A percentile compares a stretch with the other conserved stretches of the same genome.
Evolutionary conservation across 1,284 basidiomycete species (phyloP).

Genomic region (Sporisorium sorghi): DNA sequence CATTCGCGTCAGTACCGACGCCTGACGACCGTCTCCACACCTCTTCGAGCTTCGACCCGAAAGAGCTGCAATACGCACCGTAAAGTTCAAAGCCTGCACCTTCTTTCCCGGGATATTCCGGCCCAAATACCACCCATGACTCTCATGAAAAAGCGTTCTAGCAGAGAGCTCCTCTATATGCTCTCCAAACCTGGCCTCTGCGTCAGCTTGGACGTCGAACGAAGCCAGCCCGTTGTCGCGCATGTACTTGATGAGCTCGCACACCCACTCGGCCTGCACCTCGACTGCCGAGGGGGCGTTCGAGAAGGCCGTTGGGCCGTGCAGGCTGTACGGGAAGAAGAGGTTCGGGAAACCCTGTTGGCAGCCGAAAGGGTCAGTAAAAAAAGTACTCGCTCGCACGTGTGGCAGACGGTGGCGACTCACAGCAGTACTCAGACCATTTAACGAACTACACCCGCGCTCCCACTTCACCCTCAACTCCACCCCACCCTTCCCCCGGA

Average conservation of each 20-base stretch:
- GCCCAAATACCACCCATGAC: conserved; percentile 58
- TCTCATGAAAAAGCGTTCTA: conserved; percentile 53
- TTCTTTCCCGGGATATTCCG: conserved; percentile 51
- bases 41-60: too few species aligned
- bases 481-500: conserved; percentile 47
- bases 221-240: conserved; percentile 45
- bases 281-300: conserved; percentile 55
- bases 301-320: conserved; percentile 50
- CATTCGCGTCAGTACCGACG: neutral
- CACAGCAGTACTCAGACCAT: conserved; percentile 51
- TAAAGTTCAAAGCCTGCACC: conserved; percentile 52
- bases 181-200: conserved; percentile 48
- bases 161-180: conserved; percentile 54
- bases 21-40: too few species aligned
- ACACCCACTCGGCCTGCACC: conserved; percentile 52
- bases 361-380: too few species aligned
- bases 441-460: conserved; percentile 52
- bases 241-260: conserved; percentile 48
- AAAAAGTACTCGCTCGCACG: too few species aligned
- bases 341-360: conserved; percentile 54
- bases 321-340: conserved; percentile 59
- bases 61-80: conserved; percentile 2
- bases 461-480: conserved; percentile 53
- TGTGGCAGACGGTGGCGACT: too few species aligned
- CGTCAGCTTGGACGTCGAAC: conserved; percentile 45